Conservation (phyloP, 108 stramenopile genomes). For the Cyclostephanos invisitatus region DNA sequence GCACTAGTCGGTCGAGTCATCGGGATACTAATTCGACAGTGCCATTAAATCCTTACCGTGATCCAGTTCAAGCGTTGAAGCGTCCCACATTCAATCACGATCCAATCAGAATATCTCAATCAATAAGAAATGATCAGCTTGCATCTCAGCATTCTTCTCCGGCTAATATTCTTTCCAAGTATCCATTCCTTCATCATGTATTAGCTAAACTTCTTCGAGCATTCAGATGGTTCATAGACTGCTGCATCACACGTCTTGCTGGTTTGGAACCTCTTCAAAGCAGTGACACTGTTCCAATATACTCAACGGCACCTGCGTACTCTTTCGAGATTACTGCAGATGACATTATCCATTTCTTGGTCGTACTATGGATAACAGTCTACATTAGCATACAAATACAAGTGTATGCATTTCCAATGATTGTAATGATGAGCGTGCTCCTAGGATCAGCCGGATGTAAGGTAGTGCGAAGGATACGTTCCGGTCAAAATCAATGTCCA, state of each 20-base stretch:
- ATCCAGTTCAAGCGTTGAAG: background rate
- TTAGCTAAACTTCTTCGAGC: slow-evolving; percentile 1
- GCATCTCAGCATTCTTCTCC: background rate
- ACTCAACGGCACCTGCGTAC: slow-evolving; percentile 29
- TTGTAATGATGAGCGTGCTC: slow-evolving; percentile 12
- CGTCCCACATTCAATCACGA: background rate
- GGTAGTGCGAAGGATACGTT: background rate
- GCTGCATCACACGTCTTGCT: slow-evolving; percentile 8
- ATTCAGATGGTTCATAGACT: slow-evolving; percentile 1
- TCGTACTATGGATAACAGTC: slow-evolving; percentile 26
- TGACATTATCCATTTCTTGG: slow-evolving; percentile 24
- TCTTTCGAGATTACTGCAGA: slow-evolving; percentile 25
- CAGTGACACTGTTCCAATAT: slow-evolving; percentile 7
- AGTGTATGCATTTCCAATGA: background rate
- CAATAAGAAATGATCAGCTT: slow-evolving; percentile 4
- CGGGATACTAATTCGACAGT: slow-evolving; percentile 12
- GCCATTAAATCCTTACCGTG: slow-evolving; percentile 22
- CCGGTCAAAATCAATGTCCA: background rate
- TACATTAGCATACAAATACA: slow-evolving; percentile 9
- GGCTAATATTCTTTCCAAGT: background rate
- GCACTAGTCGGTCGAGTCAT: background rate
- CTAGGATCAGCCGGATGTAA: slow-evolving; percentile 4
- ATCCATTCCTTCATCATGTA: background rate
- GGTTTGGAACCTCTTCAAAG: slow-evolving; percentile 1
- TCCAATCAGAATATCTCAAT: background rate